Evolutionary conservation across 1,284 basidiomycete species (phyloP), one percentile per base, ranked within the genome.

Genomic region (Boletus semigastroideus): DNA sequence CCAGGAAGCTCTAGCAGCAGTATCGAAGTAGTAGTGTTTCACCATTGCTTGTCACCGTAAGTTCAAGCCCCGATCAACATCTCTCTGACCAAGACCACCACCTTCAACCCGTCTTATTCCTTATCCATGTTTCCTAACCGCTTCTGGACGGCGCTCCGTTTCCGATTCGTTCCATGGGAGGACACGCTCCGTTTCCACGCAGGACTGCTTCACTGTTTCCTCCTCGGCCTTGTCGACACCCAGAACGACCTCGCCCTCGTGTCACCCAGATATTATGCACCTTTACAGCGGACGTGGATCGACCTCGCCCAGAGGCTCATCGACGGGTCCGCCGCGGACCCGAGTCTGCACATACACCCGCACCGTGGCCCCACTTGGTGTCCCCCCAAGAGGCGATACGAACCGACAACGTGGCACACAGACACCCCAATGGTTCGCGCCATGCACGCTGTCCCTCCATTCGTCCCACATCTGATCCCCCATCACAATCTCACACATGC

Each of bases 121-220:
- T 25, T 6, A 7, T 25, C 14, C 48, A 55, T 50, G 49, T 30
- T 57, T n/a, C 42, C 38, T 16, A 17, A 48, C 28, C 39, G 27
- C 20, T n/a, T 55, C 16, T 47, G 36, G 44, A 27, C 38, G 20
- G 31, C 37, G 25, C 36, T 48, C 7, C 39, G 20, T 16, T 31
- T 49, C 31, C 34, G n/a, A 36, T 9, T 36, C 9, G 10, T 46
- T 30, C 22, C 42, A 22, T 55, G 49, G 51, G 38, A 56, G 25
- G 62, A 63, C 28, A 25, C 41, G 14, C 5, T 56, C n/a, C 33
- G 17, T 33, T 50, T 65, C 33, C 59, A 62, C 41, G 39, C 22
- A 17, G 17, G 4, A 11, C 31, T 65, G 0, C 51, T 64, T 25
- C 59, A 39, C 10, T 62, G 52, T 33, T 53, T 62, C 45, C 20